A percentile compares a stretch with the other conserved stretches of the same genome.
Conservation (phyloP, 129 eudicot species). For the Logfia minima region DNA sequence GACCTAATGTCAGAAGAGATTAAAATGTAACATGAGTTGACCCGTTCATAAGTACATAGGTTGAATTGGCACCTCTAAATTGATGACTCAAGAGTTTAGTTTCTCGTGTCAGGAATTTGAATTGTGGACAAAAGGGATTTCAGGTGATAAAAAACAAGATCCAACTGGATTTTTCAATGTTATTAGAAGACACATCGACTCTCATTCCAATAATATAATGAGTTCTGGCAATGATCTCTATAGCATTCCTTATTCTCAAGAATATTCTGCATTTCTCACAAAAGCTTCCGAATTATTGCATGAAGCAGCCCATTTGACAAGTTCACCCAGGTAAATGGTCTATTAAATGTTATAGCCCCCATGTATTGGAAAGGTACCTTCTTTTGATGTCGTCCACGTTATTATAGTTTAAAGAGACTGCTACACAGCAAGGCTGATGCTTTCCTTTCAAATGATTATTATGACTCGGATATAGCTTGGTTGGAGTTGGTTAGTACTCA, state of each 20-base stretch:
- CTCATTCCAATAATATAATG: conserved; percentile 24
- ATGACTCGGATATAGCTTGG: conserved; percentile 98
- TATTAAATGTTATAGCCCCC: not conserved
- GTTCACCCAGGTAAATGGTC: conserved; percentile 62
- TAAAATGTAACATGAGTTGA: not conserved
- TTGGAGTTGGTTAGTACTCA: conserved; percentile 78
- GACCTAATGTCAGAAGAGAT: not conserved
- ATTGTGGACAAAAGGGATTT: conserved; percentile 63
- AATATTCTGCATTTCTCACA: conserved; percentile 51
- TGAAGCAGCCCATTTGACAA: conserved; percentile 79
- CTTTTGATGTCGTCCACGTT: conserved; percentile 29
- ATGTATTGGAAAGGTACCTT: not conserved
- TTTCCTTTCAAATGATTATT: conserved; percentile 87
- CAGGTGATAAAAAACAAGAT: conserved; percentile 46
- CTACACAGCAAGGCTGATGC: conserved; percentile 91
- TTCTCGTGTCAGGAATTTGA: conserved; percentile 64
- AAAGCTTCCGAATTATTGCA: conserved; percentile 76
- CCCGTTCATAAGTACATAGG: not conserved
- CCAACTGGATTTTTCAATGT: conserved; percentile 82
- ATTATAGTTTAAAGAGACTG: conserved; percentile 79
- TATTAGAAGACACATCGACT: conserved; percentile 68
- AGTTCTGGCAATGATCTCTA: conserved; percentile 50
- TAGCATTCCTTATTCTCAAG: conserved; percentile 64
- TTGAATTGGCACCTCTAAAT: conserved; percentile 6
- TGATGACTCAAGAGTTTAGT: conserved; percentile 8